These are phyloP conservation scores for Blepharisma japonicum DNA, from an alignment of 73 alveolate species.

Conservation along the genomic window DNA sequence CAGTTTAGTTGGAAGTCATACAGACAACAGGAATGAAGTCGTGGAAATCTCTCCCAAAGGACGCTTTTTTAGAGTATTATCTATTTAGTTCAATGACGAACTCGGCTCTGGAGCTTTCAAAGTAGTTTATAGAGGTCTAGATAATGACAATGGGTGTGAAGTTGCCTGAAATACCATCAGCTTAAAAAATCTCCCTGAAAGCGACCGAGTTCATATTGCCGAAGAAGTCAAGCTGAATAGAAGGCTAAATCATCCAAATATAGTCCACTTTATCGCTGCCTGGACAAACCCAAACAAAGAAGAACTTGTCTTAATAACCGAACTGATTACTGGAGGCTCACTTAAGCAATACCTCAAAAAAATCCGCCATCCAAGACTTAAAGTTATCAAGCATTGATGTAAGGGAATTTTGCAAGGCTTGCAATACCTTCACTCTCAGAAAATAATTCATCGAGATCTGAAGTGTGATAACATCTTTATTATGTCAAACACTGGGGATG, in stretches of 20 bases:
- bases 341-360: slow-evolving; percentile 63
- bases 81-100: slow-evolving; percentile 75
- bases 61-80: slow-evolving; percentile 61
- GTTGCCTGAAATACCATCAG: slow-evolving; percentile 97
- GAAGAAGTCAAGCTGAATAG: slow-evolving; percentile 66
- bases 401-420: slow-evolving; percentile 81
- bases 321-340: slow-evolving; percentile 71
- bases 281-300: slow-evolving; percentile 61
- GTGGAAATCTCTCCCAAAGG: slow-evolving; percentile 92
- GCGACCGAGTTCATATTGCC: slow-evolving; percentile 57
- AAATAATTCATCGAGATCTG: slow-evolving; percentile 94
- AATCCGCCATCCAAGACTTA: slow-evolving; percentile 72
- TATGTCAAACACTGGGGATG: slow-evolving; percentile 64
- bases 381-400: slow-evolving; percentile 91
- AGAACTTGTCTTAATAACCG: slow-evolving; percentile 72
- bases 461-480: slow-evolving; percentile 70
- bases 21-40: slow-evolving; percentile 45
- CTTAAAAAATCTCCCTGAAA: slow-evolving; percentile 72
- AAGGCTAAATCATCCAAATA: slow-evolving; percentile 67
- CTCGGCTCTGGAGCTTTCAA: slow-evolving; percentile 95
- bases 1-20: too few relatives aligned
- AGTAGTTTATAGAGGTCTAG: slow-evolving; percentile 90
- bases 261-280: slow-evolving; percentile 65
- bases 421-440: slow-evolving; percentile 79
- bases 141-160: slow-evolving; percentile 94